Evolutionary conservation across 352 stramenopile genomes (phyloP), one percentile per base, ranked within the genome.

Genomic region (Phytophthora kernoviae): DNA sequence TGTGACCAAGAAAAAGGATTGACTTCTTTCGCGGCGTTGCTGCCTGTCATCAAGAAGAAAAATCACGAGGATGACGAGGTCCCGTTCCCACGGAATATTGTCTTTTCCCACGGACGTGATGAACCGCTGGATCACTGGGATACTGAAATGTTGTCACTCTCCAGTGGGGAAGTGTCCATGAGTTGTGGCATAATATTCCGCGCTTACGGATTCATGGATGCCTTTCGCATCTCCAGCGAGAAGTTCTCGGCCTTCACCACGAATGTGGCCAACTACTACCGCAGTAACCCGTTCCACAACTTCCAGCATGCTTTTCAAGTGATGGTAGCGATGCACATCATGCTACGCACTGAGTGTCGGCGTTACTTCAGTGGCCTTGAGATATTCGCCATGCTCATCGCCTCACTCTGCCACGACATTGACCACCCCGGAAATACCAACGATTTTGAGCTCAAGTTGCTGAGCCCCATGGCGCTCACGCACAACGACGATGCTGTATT

Each of bases 401-500:
- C 79, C 2, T 79, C 84, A 5, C 61, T 94, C 27, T 85, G 81
- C 36, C 87, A 96, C 58, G 87, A 96, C 62, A 81, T 95, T 36
- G 86, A 93, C 50, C 88, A 96, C 58, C 82, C 85, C 2, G 83
- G 85, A 43, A 85, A 89, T 51, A 93, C 68, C 20, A 96, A 96
- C 56, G 80, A 87, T 61, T 96, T 96, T 62, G 77, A 95, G 67
- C 65, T 93, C 24, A 90, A 89, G 24, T 81, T 73, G 18, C 54
- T 87, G 30, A 92, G 76, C n/a, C 68, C 75, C 4, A 79, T 96
- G 61, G 87, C 88, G 3, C 70, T 93, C 22, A 90, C 80, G 1
- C 90, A 96, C 76, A 93, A 94, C 48, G 84, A 96, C 57, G 71
- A 89, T 22, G 79, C 82, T 5, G 87, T 96, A 26, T 63, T 96